Percentiles rank a stretch among this genome's conserved stretches.
Evolutionary conservation across 495 filamentous ascomycete genomes (phyloP).

Genomic region (Chaetomium tenue): DNA sequence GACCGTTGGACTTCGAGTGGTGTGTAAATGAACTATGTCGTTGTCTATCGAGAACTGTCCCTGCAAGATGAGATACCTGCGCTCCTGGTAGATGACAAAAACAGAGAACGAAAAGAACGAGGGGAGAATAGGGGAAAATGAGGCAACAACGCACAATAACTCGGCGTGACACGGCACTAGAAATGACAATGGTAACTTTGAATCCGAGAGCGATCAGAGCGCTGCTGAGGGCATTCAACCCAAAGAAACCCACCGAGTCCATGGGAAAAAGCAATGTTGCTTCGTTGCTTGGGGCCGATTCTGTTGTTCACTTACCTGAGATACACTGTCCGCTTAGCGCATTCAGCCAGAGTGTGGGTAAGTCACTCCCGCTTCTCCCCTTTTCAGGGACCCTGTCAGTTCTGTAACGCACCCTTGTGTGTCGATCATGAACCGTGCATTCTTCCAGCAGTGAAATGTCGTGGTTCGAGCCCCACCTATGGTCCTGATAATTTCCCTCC

Average conservation of each 20-base stretch:
- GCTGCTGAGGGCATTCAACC: no score
- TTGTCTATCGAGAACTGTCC: background rate
- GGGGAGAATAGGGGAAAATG: no score
- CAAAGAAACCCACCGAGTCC: background rate
- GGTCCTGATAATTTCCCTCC: slow-evolving; percentile 33
- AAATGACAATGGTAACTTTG: no score
- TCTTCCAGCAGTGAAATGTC: slow-evolving; percentile 12
- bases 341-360: no score
- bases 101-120: no score
- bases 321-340: background rate
- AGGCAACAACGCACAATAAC: no score
- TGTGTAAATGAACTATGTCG: background rate
- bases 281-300: background rate
- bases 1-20: slow-evolving; percentile 15
- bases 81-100: no score
- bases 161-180: no score
- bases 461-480: slow-evolving; percentile 8
- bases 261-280: background rate
- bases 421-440: slow-evolving; percentile 33
- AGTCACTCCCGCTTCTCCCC: background rate
- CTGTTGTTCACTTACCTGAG: background rate
- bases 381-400: slow-evolving; percentile 29
- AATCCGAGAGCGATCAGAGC: no score
- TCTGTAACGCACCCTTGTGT: slow-evolving; percentile 37
- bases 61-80: background rate